Percentiles rank a stretch among this genome's conserved stretches.
Conservation (phyloP, 441 rosid genomes). For the Gossypium laxum region DNA sequence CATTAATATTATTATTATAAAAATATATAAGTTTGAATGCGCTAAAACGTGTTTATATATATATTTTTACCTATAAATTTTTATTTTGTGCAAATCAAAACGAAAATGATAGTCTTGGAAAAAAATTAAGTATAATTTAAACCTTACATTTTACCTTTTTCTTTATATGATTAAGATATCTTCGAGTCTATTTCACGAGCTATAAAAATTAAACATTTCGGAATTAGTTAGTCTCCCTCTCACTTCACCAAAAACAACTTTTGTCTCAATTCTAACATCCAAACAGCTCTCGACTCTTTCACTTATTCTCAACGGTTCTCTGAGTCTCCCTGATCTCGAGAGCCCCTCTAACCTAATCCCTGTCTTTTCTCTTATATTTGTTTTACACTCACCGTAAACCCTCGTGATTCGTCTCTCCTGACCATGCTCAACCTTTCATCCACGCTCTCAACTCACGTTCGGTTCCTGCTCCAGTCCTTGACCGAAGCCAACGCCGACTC, state of each 20-base stretch:
- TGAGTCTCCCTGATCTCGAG: slow-evolving; percentile 9
- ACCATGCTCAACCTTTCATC: slow-evolving; percentile 49
- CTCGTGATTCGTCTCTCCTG: slow-evolving; percentile 19
- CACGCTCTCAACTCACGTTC: slow-evolving; percentile 49
- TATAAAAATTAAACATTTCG: too few relatives aligned
- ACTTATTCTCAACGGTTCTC: slow-evolving; percentile 1
- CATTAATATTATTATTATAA: too few relatives aligned
- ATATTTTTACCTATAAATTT: too few relatives aligned
- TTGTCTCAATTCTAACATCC: not conserved
- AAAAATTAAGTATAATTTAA: too few relatives aligned
- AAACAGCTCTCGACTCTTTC: not conserved
- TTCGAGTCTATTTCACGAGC: too few relatives aligned
- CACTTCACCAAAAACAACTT: not conserved
- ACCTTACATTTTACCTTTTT: too few relatives aligned
- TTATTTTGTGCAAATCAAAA: too few relatives aligned
- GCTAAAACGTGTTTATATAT: too few relatives aligned
- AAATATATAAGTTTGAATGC: too few relatives aligned
- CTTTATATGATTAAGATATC: too few relatives aligned
- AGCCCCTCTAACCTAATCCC: slow-evolving; percentile 9
- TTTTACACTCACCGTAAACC: slow-evolving; percentile 13
- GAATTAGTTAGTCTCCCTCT: too few relatives aligned
- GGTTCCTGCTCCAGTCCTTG: slow-evolving; percentile 54
- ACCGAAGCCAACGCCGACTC: slow-evolving; percentile 56
- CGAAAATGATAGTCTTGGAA: too few relatives aligned
- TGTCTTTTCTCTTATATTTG: not conserved